Percentiles rank a stretch among this genome's conserved stretches.
These are phyloP conservation scores for Grosmannia huntii DNA, from an alignment of 2,329 filamentous ascomycete species.

Conservation along the genomic window DNA sequence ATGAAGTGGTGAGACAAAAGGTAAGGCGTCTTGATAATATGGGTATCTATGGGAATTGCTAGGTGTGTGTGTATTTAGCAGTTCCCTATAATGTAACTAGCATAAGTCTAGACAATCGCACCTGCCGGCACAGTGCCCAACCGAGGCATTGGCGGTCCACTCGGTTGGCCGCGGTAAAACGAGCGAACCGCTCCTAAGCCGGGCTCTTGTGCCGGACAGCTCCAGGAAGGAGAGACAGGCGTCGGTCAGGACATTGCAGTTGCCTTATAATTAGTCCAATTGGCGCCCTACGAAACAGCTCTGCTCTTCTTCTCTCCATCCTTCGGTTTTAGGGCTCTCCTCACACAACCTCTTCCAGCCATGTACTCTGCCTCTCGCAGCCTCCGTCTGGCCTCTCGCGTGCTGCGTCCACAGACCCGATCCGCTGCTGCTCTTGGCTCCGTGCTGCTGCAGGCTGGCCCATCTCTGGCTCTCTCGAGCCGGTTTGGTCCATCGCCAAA, in stretches of 20 bases:
- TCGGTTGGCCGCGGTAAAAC: constrained; percentile 3
- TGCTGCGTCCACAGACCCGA: constrained; percentile 33
- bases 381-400: constrained; percentile 41
- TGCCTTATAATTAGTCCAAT: too few relatives aligned
- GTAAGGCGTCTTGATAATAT: too few relatives aligned
- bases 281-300: too few relatives aligned
- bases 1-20: too few relatives aligned
- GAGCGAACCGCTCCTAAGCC: not conserved
- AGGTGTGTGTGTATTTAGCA: too few relatives aligned
- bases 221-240: not conserved
- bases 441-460: not conserved
- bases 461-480: constrained; percentile 11
- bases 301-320: too few relatives aligned
- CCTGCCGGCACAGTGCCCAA: not conserved
- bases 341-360: constrained; percentile 7
- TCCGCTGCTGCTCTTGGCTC: constrained; percentile 13
- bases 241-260: too few relatives aligned
- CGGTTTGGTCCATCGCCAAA: constrained; percentile 28
- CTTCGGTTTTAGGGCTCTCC: too few relatives aligned
- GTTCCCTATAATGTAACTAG: too few relatives aligned
- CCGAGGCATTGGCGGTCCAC: not conserved
- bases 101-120: too few relatives aligned
- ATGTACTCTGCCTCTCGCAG: constrained; percentile 45
- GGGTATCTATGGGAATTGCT: too few relatives aligned
- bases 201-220: not conserved